Percentiles rank a stretch among this genome's conserved stretches.
These are phyloP conservation scores for Stachybotrys chlorohalonatus DNA, from an alignment of 2,329 filamentous ascomycete genomes.

Conservation along the genomic window DNA sequence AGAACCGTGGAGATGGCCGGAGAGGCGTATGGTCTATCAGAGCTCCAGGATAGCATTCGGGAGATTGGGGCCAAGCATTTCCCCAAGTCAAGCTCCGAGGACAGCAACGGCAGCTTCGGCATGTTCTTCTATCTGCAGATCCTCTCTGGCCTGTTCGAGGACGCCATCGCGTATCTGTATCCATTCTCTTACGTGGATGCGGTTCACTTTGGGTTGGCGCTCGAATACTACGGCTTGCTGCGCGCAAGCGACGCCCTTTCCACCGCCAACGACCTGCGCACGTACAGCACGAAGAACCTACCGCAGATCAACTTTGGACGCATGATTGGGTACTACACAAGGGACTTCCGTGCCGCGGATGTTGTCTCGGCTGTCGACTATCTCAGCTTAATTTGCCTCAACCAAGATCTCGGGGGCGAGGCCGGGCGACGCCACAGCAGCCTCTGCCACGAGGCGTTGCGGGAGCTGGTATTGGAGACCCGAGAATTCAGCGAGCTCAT, in stretches of 20 bases:
- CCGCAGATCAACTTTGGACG: conserved; percentile 91
- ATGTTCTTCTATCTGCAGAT: conserved; percentile 93
- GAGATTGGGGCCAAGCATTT: conserved; percentile 93
- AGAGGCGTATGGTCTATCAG: conserved; percentile 54
- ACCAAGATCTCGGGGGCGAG: conserved; percentile 69
- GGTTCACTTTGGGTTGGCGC: conserved; percentile 85
- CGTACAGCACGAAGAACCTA: conserved; percentile 56
- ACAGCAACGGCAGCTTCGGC: conserved; percentile 69
- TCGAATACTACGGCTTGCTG: conserved; percentile 83
- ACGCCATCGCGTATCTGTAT: conserved; percentile 86
- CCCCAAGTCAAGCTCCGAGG: conserved; percentile 68
- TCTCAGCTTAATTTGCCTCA: conserved; percentile 82
- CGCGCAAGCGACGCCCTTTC: conserved; percentile 75
- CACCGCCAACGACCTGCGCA: conserved; percentile 61
- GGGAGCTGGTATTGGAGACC: conserved; percentile 92
- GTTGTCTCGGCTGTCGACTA: conserved; percentile 90
- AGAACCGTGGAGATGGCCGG: conserved; percentile 54
- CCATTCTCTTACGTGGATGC: conserved; percentile 86
- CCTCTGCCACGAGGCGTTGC: conserved; percentile 85
- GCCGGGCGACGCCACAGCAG: conserved; percentile 67
- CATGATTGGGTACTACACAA: conserved; percentile 90
- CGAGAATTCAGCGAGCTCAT: conserved; percentile 90
- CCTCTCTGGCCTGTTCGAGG: conserved; percentile 86
- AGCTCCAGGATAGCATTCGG: conserved; percentile 69
- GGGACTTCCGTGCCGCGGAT: conserved; percentile 87